A percentile compares a stretch with the other conserved stretches of the same genome.
Evolutionary conservation across 768 basidiomycete species (phyloP).

Genomic region (Collybia mongolica): DNA sequence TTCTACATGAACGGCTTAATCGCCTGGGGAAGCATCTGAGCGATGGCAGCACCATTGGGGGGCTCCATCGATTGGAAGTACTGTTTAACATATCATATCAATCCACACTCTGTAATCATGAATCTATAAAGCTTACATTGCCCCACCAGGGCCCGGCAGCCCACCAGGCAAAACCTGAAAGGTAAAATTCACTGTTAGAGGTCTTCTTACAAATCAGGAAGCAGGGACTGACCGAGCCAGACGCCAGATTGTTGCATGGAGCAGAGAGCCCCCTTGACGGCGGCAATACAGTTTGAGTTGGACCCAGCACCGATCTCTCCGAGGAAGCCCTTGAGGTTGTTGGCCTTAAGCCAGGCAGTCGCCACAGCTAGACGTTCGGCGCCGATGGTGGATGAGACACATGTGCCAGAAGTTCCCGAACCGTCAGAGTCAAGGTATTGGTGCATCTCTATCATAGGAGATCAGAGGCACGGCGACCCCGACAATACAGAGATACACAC

Average conservation of each 20-base stretch:
- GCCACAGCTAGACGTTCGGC: conserved; percentile 54
- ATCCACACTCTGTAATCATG: conserved; percentile 7
- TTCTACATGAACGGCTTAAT: conserved; percentile 51
- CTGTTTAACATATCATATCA: conserved; percentile 21
- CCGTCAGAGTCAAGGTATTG: conserved; percentile 70
- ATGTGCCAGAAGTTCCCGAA: conserved; percentile 51
- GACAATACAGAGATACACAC: conserved; percentile 26
- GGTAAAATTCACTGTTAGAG: neutral
- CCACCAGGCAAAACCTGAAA: conserved; percentile 43
- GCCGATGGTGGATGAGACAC: conserved; percentile 61
- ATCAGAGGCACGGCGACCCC: neutral
- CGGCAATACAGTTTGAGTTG: conserved; percentile 42
- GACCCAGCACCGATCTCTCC: conserved; percentile 61
- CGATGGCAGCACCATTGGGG: conserved; percentile 52
- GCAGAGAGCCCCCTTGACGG: conserved; percentile 56
- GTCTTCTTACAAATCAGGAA: neutral
- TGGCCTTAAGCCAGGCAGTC: conserved; percentile 56
- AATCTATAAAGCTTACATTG: conserved; percentile 32
- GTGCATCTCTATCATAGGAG: conserved; percentile 52
- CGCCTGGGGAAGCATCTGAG: conserved; percentile 55
- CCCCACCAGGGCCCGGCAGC: conserved; percentile 67
- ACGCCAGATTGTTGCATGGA: conserved; percentile 56
- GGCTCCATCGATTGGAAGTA: conserved; percentile 66
- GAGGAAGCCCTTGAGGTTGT: conserved; percentile 62
- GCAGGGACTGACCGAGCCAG: conserved; percentile 46